phyloP scores from a whole-genome alignment of 192 early-diverging fungal genomes.

The Backusella parvicylindrica region DNA sequence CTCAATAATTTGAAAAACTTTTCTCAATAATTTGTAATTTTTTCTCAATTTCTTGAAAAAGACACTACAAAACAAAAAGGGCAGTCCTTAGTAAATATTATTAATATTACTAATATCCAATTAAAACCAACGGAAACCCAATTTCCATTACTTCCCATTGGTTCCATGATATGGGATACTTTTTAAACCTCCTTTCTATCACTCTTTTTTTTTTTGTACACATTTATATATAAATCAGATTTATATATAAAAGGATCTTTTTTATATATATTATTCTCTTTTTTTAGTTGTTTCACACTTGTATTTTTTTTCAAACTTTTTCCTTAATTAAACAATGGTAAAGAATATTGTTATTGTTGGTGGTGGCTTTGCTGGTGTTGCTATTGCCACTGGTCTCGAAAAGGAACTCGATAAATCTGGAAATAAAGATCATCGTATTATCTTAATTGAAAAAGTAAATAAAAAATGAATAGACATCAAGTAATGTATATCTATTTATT shows the following conservation, averaged over 20 bases:
- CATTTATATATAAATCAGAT: not conserved
- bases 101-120: not conserved
- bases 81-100: not conserved
- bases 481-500: not conserved
- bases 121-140: not conserved
- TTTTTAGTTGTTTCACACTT: not conserved
- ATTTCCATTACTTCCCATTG: not conserved
- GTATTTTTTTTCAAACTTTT: not conserved
- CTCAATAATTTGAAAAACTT: too few species aligned
- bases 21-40: too few species aligned
- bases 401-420: slow-evolving; percentile 11
- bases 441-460: slow-evolving; percentile 47
- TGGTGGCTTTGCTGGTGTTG: slow-evolving; percentile 54
- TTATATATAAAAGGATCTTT: not conserved
- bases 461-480: too few species aligned
- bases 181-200: not conserved
- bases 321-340: slow-evolving; percentile 1
- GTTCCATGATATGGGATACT: not conserved
- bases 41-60: too few species aligned
- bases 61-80: not conserved
- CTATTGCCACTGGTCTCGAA: slow-evolving; percentile 39
- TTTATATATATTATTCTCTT: not conserved
- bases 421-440: slow-evolving; percentile 41
- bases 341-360: slow-evolving; percentile 34
- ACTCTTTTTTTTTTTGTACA: not conserved